phyloP scores from a whole-genome alignment of 371 early-diverging fungal species.

The Funneliformis caledonium region DNA sequence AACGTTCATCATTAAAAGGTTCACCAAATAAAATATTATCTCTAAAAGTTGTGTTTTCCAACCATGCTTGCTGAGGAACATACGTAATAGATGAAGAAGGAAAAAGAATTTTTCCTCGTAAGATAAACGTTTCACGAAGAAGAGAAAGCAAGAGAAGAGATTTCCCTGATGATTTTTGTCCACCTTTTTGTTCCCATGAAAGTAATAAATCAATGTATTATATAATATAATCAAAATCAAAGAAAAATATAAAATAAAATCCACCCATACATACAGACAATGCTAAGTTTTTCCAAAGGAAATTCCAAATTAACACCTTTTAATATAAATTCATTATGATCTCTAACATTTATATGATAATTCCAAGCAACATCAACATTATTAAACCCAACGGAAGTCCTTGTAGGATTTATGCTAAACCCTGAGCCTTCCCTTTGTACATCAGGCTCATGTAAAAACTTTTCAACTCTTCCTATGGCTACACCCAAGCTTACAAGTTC shows the following conservation, averaged over 20 bases:
- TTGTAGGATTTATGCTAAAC: not conserved
- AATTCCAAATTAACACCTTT: slow-evolving; percentile 54
- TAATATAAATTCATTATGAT: slow-evolving; percentile 49
- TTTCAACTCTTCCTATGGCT: slow-evolving; percentile 33
- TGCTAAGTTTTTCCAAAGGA: slow-evolving; percentile 51
- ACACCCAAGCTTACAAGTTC: slow-evolving; percentile 33
- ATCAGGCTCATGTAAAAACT: slow-evolving; percentile 35
- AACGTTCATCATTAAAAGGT: slow-evolving; percentile 65
- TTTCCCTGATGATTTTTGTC: slow-evolving; percentile 33
- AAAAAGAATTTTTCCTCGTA: slow-evolving; percentile 29
- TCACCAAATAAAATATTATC: slow-evolving; percentile 86
- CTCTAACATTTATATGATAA: slow-evolving; percentile 7
- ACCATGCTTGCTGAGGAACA: slow-evolving; percentile 81
- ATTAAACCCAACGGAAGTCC: slow-evolving; percentile 10
- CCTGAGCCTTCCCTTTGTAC: not conserved
- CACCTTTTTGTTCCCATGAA: slow-evolving; percentile 20
- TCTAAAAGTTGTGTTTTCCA: slow-evolving; percentile 75
- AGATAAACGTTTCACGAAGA: slow-evolving; percentile 30
- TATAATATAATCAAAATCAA: not conserved
- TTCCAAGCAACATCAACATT: slow-evolving; percentile 37
- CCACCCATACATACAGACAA: slow-evolving; percentile 33
- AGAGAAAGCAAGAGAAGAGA: slow-evolving; percentile 31
- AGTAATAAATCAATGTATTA: not conserved
- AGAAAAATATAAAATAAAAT: slow-evolving; percentile 1
- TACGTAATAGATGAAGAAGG: slow-evolving; percentile 57